Percentiles rank a stretch among this genome's conserved stretches.
Evolutionary conservation across 2,329 filamentous ascomycete genomes (phyloP).

Genomic region (Acrodontium crateriforme): DNA sequence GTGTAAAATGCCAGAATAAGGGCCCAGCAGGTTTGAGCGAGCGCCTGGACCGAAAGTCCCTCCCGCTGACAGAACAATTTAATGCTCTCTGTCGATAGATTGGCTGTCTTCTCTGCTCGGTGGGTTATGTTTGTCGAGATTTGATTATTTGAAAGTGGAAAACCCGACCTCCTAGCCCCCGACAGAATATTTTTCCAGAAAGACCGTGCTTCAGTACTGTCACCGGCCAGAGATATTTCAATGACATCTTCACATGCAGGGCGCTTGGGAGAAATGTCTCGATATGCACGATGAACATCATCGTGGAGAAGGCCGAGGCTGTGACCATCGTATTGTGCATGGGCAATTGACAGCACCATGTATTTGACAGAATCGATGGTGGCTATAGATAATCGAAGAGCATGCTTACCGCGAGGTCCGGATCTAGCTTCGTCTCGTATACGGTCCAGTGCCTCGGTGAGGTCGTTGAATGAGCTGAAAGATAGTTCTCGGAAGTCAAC

Average conservation of each 20-base stretch:
- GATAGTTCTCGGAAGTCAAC: constrained; percentile 24
- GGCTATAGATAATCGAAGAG: constrained; percentile 26
- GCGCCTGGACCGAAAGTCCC: constrained; percentile 58
- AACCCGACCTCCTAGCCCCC: constrained; percentile 29
- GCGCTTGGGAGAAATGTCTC: constrained; percentile 20
- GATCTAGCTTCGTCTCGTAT: constrained; percentile 23
- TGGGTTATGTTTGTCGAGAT: constrained; percentile 16
- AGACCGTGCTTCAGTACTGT: constrained; percentile 31
- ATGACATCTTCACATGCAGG: constrained; percentile 42
- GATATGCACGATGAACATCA: constrained; percentile 55
- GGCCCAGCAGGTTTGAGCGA: constrained; percentile 67
- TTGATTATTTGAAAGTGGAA: constrained; percentile 22
- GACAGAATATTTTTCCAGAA: constrained; percentile 65
- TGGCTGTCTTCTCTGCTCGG: constrained; percentile 35
- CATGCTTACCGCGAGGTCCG: constrained; percentile 20
- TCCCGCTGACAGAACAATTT: constrained; percentile 49
- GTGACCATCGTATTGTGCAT: constrained; percentile 83
- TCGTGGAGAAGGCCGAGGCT: constrained; percentile 62
- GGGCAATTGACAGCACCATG: constrained; percentile 59
- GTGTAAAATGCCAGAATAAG: constrained; percentile 51
- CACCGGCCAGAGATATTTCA: constrained; percentile 36
- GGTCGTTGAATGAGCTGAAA: constrained; percentile 12
- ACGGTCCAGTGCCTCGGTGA: constrained; percentile 19
- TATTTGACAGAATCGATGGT: constrained; percentile 23
- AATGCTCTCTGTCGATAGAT: constrained; percentile 28